A percentile compares a stretch with the other conserved stretches of the same genome.
phyloP scores from a whole-genome alignment of 441 rosid species.

The Brassica balearica region DNA sequence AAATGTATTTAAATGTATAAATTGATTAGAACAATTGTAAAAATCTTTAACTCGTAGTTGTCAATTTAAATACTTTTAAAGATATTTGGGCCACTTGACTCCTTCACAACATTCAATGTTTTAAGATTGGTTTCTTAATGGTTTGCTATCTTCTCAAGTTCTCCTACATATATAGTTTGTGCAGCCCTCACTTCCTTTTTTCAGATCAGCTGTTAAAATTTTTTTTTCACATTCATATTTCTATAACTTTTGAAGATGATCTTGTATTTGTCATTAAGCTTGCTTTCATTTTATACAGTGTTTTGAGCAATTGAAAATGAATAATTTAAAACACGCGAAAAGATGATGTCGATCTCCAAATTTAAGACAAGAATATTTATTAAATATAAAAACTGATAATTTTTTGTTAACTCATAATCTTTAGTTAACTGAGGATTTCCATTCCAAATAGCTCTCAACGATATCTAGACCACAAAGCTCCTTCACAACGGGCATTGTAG shows the following conservation, averaged over 20 bases:
- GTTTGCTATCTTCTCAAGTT: background rate
- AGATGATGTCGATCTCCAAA: background rate
- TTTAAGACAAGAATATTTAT: background rate
- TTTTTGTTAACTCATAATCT: background rate
- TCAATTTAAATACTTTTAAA: no score
- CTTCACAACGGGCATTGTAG: conserved; percentile 85
- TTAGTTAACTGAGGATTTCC: conserved; percentile 45
- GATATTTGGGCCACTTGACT: no score
- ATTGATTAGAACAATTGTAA: background rate
- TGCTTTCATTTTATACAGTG: background rate
- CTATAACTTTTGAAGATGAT: background rate
- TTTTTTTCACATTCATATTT: background rate
- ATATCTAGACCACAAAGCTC: conserved; percentile 76
- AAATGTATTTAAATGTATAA: no score
- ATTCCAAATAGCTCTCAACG: conserved; percentile 66
- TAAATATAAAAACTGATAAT: background rate
- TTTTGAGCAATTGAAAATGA: background rate
- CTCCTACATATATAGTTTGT: background rate
- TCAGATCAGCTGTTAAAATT: background rate
- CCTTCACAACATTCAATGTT: no score
- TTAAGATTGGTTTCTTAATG: background rate
- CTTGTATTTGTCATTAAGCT: background rate
- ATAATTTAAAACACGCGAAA: background rate
- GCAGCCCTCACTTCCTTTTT: background rate
- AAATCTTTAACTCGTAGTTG: no score